Conservation (phyloP, 1,284 basidiomycete species). For the Paramarasmius palmivorus region DNA sequence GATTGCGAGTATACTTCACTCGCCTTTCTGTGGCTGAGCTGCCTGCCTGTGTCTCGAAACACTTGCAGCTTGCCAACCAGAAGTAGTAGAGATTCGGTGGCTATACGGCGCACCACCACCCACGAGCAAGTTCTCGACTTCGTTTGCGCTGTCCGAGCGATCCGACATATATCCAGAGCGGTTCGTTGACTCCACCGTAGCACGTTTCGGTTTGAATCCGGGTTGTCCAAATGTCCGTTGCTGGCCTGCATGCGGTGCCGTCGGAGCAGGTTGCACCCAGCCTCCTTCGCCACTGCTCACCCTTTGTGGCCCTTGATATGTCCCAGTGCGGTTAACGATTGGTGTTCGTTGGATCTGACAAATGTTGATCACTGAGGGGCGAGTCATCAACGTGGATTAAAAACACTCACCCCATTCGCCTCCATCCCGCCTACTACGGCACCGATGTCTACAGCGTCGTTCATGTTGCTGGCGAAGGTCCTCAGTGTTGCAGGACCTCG, state of each 20-base stretch:
- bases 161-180: slow-evolving; percentile 53
- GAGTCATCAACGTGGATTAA: slow-evolving; percentile 8
- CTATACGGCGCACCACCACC: slow-evolving; percentile 12
- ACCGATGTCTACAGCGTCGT: slow-evolving; percentile 44
- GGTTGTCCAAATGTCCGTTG: background rate
- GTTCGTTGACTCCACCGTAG: slow-evolving; percentile 43
- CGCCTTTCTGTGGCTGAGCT: slow-evolving; percentile 20
- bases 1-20: slow-evolving; percentile 10
- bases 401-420: slow-evolving; percentile 52
- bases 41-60: slow-evolving; percentile 12
- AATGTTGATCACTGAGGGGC: background rate
- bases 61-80: slow-evolving; percentile 26
- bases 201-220: slow-evolving; percentile 30
- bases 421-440: slow-evolving; percentile 72
- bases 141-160: slow-evolving; percentile 64
- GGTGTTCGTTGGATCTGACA: slow-evolving; percentile 74
- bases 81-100: slow-evolving; percentile 22
- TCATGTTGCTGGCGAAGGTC: slow-evolving; percentile 21
- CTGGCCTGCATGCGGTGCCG: slow-evolving; percentile 10
- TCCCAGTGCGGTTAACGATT: slow-evolving; percentile 49
- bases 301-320: slow-evolving; percentile 17
- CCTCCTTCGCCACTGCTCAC: slow-evolving; percentile 5
- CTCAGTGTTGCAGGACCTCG: slow-evolving; percentile 20
- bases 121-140: slow-evolving; percentile 64
- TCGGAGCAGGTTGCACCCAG: slow-evolving; percentile 12